Percentiles rank a stretch among this genome's conserved stretches.
phyloP scores from a whole-genome alignment of 2,329 filamentous ascomycete genomes.

The Elsinoe ampelina region DNA sequence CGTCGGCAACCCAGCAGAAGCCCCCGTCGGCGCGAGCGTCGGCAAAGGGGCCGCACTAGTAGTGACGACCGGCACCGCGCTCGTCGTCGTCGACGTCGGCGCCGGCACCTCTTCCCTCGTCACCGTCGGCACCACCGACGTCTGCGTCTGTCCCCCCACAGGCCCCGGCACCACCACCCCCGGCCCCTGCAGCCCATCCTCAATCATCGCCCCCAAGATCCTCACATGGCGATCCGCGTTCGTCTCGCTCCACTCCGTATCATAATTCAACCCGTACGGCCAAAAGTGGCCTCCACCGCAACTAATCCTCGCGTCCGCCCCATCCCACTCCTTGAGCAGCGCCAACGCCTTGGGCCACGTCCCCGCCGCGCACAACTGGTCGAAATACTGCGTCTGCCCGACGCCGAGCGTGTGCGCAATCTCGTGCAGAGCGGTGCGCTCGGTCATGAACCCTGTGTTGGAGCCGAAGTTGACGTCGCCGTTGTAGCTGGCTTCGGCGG shows the following conservation, averaged over 20 bases:
- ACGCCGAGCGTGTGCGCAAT: constrained; percentile 5
- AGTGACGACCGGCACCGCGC: not conserved
- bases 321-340: constrained; percentile 15
- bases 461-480: constrained; percentile 14
- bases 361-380: constrained; percentile 10
- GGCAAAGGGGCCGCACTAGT: not conserved
- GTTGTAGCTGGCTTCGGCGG: not conserved
- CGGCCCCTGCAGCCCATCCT: not conserved
- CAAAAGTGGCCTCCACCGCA: constrained; percentile 15
- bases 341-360: constrained; percentile 13
- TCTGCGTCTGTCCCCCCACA: too few species aligned
- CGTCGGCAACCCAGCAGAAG: not conserved
- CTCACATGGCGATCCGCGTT: constrained; percentile 1
- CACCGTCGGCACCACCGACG: too few species aligned
- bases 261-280: constrained; percentile 18
- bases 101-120: not conserved
- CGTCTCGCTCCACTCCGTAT: constrained; percentile 14
- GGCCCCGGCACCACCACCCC: too few species aligned
- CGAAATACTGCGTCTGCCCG: constrained; percentile 4
- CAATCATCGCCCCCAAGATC: constrained; percentile 1
- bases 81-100: not conserved
- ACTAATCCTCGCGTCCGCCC: constrained; percentile 10
- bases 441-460: constrained; percentile 15
- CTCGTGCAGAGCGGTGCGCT: constrained; percentile 16
- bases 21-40: not conserved